Evolutionary conservation across 1,284 basidiomycete genomes (phyloP), one percentile per base, ranked within the genome.

Genomic region (Ganoderma meredithae): DNA sequence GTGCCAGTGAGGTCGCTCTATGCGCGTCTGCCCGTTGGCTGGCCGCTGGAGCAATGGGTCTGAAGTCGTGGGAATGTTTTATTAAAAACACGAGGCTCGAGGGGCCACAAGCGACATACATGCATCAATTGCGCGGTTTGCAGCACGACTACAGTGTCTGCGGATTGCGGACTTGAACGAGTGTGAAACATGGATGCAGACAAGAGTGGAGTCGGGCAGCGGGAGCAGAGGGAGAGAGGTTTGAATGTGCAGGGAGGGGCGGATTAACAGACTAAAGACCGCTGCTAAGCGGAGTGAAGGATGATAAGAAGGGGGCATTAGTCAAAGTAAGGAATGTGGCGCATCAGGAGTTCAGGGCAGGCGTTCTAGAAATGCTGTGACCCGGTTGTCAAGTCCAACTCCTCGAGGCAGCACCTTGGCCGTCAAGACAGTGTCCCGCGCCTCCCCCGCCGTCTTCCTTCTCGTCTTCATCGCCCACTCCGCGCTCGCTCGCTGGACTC

Each of bases 361-460:
- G 75, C 68, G 58, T 71, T 65, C 71, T 70, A 68, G 72, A 70
- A 69, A 72, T 70, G 75, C 73, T 66, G 71, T 76, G 75, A 76
- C 69, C 73, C 71, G 71, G 74, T 74, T 69, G 74, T 76, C 69
- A 76, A 73, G 74, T 71, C 69, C 69, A 72, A 74, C 74, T 73
- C 73, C 70, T 65, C 68, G 70, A 73, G 75, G 72, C 67, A 73
- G 68, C 71, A 59, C 64, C 64, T 70, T 25, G 70, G 68, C 71
- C 70, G 68, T 72, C 70, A 62, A 62, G 62, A 65, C 70, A 67
- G 69, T 25, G 47, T 53, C 65, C 67, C 60, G 55, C 67, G 62
- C 68, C 67, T 63, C 59, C 59, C 53, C 69, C 72, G 68, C 65
- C 69, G 44, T 62, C 66, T 39, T 65, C 71, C 67, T 66, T 55